These are phyloP conservation scores for Smittium mucronatum DNA, from an alignment of 371 early-diverging fungal genomes.

Conservation along the genomic window DNA sequence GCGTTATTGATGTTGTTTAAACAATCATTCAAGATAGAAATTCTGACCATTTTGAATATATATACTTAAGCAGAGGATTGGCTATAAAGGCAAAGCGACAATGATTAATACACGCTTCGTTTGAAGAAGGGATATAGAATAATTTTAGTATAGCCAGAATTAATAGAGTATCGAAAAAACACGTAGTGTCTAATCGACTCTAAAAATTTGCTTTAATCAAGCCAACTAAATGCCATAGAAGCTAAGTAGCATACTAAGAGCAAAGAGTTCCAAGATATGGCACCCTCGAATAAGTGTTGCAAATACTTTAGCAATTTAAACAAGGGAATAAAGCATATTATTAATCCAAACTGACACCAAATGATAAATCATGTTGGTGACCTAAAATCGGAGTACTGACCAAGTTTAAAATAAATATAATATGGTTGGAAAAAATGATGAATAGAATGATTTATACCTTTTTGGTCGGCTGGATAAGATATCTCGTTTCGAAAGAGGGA, in stretches of 20 bases:
- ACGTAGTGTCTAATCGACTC: neutral
- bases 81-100: constrained; percentile 2
- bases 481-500: too few species aligned
- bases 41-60: constrained; percentile 57
- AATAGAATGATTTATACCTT: too few species aligned
- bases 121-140: neutral
- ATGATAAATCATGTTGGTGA: too few species aligned
- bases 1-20: constrained; percentile 99
- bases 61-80: neutral
- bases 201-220: neutral
- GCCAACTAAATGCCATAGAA: too few species aligned
- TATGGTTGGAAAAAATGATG: too few species aligned
- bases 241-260: too few species aligned
- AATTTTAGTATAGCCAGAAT: neutral
- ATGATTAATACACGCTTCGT: neutral
- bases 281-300: neutral
- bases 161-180: neutral
- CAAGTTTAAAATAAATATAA: too few species aligned
- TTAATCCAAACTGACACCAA: neutral
- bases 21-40: constrained; percentile 89
- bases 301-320: neutral
- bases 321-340: neutral
- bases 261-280: neutral
- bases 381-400: too few species aligned
- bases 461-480: too few species aligned